A percentile compares a stretch with the other conserved stretches of the same genome.
These are phyloP conservation scores for Pezicula rhizophila DNA, from an alignment of 2,329 filamentous ascomycete species.

Conservation along the genomic window DNA sequence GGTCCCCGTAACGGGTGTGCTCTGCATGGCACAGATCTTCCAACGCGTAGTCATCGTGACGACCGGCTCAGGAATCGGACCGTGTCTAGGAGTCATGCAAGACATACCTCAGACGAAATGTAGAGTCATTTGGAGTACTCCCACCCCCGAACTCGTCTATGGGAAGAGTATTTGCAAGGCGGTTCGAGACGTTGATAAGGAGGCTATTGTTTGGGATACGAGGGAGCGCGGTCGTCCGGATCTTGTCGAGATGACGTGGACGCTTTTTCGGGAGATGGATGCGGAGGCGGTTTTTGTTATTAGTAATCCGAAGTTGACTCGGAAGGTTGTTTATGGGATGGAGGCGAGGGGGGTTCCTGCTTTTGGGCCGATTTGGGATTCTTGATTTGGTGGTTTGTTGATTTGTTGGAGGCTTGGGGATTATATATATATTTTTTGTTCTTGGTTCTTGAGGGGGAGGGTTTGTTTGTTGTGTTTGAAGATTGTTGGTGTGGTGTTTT, in stretches of 20 bases:
- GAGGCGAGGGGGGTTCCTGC: conserved; percentile 30
- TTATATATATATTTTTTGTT: no score
- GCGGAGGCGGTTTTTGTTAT: conserved; percentile 33
- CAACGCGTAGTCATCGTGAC: conserved; percentile 31
- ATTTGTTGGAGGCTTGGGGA: no score
- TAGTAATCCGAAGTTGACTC: conserved; percentile 30
- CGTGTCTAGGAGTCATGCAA: conserved; percentile 28
- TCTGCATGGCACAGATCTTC: conserved; percentile 30
- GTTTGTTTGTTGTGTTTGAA: no score
- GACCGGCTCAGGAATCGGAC: conserved; percentile 33
- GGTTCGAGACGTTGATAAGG: conserved; percentile 27
- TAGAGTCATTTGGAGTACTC: conserved; percentile 31
- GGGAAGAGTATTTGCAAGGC: conserved; percentile 27
- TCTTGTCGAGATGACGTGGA: conserved; percentile 27
- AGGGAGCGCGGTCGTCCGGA: conserved; percentile 27
- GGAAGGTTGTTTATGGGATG: conserved; percentile 32
- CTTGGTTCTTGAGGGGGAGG: no score
- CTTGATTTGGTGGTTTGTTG: conserved; percentile 4
- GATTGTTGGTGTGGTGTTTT: no score
- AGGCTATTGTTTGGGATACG: conserved; percentile 31
- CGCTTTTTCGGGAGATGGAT: conserved; percentile 22
- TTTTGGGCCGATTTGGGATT: conserved; percentile 32
- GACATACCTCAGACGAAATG: conserved; percentile 21
- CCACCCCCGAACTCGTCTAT: conserved; percentile 28
- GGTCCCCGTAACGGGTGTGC: conserved; percentile 34